Percentiles rank a stretch among this genome's conserved stretches.
These are phyloP conservation scores for Phialocephala sp. DNA, from an alignment of 2,329 filamentous ascomycete genomes.

Conservation along the genomic window DNA sequence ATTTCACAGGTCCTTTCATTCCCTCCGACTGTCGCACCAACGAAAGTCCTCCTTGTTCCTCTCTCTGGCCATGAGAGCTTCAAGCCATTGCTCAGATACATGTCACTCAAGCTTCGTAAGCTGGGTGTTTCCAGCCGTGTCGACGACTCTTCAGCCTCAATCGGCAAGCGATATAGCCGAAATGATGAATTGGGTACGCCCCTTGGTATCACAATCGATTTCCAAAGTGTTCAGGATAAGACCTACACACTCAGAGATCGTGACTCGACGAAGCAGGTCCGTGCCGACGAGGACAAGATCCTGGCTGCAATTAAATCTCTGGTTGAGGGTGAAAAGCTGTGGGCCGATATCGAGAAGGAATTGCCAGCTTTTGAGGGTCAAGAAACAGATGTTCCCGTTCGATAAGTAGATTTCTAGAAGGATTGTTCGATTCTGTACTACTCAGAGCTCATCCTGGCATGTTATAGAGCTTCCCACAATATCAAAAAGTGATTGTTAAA, in stretches of 20 bases:
- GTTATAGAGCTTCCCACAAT: not conserved
- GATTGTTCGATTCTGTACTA: not conserved
- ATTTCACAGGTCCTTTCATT: constrained; percentile 70
- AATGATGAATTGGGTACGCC: constrained; percentile 97
- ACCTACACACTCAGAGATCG: constrained; percentile 88
- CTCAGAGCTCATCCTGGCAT: not conserved
- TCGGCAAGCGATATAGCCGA: constrained; percentile 92
- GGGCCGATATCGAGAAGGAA: constrained; percentile 74
- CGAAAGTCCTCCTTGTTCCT: constrained; percentile 91
- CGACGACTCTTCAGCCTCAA: constrained; percentile 88
- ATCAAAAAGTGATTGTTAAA: constrained; percentile 1
- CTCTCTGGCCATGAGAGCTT: constrained; percentile 83
- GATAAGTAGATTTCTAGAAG: not conserved
- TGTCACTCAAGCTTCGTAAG: constrained; percentile 78
- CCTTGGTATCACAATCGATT: constrained; percentile 92
- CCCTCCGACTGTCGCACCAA: constrained; percentile 82
- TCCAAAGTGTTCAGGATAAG: constrained; percentile 89
- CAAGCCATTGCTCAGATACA: constrained; percentile 72
- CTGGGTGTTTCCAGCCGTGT: constrained; percentile 82
- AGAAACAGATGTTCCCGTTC: constrained; percentile 49
- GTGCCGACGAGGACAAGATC: constrained; percentile 81
- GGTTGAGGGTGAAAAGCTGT: constrained; percentile 58
- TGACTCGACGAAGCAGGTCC: constrained; percentile 89
- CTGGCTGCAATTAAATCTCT: constrained; percentile 67
- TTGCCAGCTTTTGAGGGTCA: constrained; percentile 87